Evolutionary conservation across 768 basidiomycete genomes (phyloP), one percentile per base, ranked within the genome.

Genomic region (Kwoniella mangroviensis): DNA sequence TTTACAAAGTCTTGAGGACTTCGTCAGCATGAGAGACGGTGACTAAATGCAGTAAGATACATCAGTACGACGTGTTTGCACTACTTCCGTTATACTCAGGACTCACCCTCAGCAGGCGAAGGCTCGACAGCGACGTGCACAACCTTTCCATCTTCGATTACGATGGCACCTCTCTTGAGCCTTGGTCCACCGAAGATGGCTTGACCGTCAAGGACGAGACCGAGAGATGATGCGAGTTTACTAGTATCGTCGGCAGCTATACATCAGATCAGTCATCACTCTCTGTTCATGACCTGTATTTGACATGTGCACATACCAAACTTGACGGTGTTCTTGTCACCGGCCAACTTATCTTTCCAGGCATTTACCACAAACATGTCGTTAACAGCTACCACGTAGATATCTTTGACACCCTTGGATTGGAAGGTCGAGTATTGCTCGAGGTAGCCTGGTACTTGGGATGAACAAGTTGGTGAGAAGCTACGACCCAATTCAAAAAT

Each of bases 321-420:
- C 69, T 80, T 86, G 83, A 91, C 90, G 52, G 85, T 87, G 49
- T 89, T 84, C 60, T 73, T 84, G 19, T 88, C 88, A 59, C 88
- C 89, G 9, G 84, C 79, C 2, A 81, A 60, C 65, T 77, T 73
- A 68, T 78, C 66, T 65, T 79, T 79, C 83, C 82, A 82, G n/a
- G 81, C 84, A 54, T 89, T 77, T 56, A 77, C 68, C 43, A 79
- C 79, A 76, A 91, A 94, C 7, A 87, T 86, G 79, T 95, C 93
- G 81, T 94, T 94, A 67, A 92, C 89, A 26, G 89, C 85, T 65
- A 94, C 83, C 65, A 94, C 87, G 71, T 89, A 90, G 70, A 81
- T 87, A 62, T 88, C 86, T 69, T 88, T 86, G 76, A 93, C 84
- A 12, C 91, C 93, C 82, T 92, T 93, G 3, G 85, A 87, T 84